Evolutionary conservation across 345 rosid genomes (phyloP).

Genomic region (Jatropha curcas): DNA sequence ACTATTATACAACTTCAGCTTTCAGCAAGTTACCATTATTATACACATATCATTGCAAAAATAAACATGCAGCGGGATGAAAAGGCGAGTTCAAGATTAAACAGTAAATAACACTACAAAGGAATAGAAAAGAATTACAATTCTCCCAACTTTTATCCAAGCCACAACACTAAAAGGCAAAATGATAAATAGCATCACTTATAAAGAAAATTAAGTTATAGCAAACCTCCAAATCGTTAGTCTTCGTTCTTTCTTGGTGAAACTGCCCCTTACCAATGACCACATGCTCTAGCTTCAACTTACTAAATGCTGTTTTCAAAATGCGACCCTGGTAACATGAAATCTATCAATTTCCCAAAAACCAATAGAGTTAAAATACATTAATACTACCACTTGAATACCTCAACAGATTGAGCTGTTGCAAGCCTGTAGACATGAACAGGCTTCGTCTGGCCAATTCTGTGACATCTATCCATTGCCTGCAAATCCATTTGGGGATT

Average conservation of each 20-base stretch:
- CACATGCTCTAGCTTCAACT: slow-evolving; percentile 96
- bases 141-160: neutral
- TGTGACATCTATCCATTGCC: slow-evolving; percentile 99
- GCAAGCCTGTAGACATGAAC: slow-evolving; percentile 98
- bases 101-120: neutral
- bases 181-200: neutral
- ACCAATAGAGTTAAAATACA: neutral
- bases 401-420: slow-evolving; percentile 92
- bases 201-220: neutral
- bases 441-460: slow-evolving; percentile 99
- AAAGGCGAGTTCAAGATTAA: neutral
- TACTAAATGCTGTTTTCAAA: slow-evolving; percentile 82
- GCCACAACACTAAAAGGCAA: neutral
- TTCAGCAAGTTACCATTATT: neutral
- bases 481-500: slow-evolving; percentile 98
- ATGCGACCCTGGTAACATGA: slow-evolving; percentile 66
- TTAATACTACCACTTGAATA: slow-evolving; percentile 16
- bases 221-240: slow-evolving; percentile 49
- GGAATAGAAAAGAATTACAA: neutral
- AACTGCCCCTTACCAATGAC: slow-evolving; percentile 93
- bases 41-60: neutral
- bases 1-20: neutral
- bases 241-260: slow-evolving; percentile 72
- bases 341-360: slow-evolving; percentile 20
- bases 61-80: neutral